Evolutionary conservation across 2,329 filamentous ascomycete genomes (phyloP).

Genomic region (Epichloe elymi): DNA sequence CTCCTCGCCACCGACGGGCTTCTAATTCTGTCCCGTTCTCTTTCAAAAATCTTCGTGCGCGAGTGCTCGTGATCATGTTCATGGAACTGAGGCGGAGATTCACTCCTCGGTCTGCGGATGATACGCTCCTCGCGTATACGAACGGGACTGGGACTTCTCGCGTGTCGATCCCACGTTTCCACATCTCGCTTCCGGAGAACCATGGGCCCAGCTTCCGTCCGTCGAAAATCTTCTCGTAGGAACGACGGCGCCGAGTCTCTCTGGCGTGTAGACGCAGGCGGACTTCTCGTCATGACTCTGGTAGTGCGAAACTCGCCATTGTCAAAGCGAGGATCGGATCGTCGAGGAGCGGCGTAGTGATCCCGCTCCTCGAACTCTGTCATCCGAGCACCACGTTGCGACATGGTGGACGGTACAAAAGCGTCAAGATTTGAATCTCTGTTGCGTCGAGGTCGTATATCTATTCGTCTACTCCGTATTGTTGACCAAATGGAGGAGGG

Average conservation of each 20-base stretch:
- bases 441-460: neutral
- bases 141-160: constrained; percentile 30
- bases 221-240: constrained; percentile 35
- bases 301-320: constrained; percentile 14
- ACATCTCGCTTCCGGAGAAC: constrained; percentile 43
- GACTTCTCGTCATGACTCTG: constrained; percentile 12
- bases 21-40: constrained; percentile 25
- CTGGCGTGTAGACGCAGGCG: constrained; percentile 20
- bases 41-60: constrained; percentile 25
- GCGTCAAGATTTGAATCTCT: neutral
- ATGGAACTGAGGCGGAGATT: constrained; percentile 23
- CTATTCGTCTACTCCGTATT: neutral
- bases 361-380: constrained; percentile 35
- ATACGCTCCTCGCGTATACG: constrained; percentile 30
- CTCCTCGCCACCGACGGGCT: constrained; percentile 22
- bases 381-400: constrained; percentile 8
- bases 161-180: constrained; percentile 38
- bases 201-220: constrained; percentile 35
- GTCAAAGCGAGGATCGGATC: constrained; percentile 16
- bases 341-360: constrained; percentile 24
- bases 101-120: constrained; percentile 29
- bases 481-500: no score
- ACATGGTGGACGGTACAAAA: constrained; percentile 6
- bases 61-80: constrained; percentile 22
- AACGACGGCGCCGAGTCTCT: constrained; percentile 35